Evolutionary conservation across 805 yeast genomes (phyloP), one percentile per base, ranked within the genome.

Genomic region (Torulaspora gathmanii): DNA sequence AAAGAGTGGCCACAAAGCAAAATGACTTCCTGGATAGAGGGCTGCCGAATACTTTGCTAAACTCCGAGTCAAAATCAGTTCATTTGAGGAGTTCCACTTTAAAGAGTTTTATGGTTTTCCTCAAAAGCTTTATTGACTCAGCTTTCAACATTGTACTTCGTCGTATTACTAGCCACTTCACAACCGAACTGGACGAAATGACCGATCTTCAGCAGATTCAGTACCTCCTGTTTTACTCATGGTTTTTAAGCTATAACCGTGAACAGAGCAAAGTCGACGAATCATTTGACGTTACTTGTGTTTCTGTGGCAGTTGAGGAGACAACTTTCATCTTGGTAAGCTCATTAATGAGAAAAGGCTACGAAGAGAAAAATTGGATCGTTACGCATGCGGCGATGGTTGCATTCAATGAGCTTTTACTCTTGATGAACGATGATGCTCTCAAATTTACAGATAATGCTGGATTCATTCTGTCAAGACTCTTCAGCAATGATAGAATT

Each of bases 161-260:
- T 37, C 70, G 77, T 23, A 67, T 83, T 10, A 72, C 85, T 8
- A 70, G 67, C 56, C 64, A 70, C 47, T 61, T 75, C 37, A 69
- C 77, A 15, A 64, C 72, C 8, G 75, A 72, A 30, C 60, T 62
- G 20, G 68, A 63, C 15, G 63, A 64, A 40, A 46, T 60, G 63
- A 57, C 49, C 42, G 62, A 51, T 5, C 38, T 65, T 4, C 63
- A 63, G 35, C 61, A 60, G 40, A 56, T 58, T 8, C 79, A 78
- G 36, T 89, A 75, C 57, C 74, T 85, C 33, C 70, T 77, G 46
- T 68, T 86, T 5, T 67, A 76, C 5, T 72, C 86, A 1, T 91
- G 97, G 96, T 82, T 88, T 54, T 68, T 88, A 38, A 74, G 74
- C 27, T 87, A 79, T 47, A 87, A 84, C 54, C 68, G 83, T 16